Conservation (phyloP, 2,329 filamentous ascomycete genomes). For the Aureobasidium sp. region DNA sequence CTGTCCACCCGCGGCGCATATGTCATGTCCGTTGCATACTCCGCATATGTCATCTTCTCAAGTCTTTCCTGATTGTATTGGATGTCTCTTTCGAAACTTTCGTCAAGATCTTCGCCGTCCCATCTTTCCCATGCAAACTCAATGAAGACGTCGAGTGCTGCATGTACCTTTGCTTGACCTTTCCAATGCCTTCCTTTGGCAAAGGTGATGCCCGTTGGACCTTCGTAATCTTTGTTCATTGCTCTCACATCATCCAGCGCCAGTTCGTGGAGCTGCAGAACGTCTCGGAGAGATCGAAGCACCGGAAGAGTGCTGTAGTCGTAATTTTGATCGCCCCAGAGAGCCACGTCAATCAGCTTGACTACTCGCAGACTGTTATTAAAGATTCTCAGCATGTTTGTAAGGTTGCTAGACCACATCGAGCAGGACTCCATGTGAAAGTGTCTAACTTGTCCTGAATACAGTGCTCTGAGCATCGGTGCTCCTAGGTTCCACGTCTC, state of each 20-base stretch:
- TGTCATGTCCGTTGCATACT: fast-evolving
- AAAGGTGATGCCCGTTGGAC: not conserved
- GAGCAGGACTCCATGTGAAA: not conserved
- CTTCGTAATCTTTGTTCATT: not conserved
- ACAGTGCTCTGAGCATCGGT: too few species aligned
- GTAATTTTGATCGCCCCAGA: not conserved
- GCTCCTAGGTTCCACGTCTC: not conserved
- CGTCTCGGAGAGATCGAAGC: not conserved
- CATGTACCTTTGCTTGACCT: not conserved
- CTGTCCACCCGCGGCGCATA: too few species aligned
- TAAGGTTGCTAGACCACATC: not conserved
- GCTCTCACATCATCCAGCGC: not conserved
- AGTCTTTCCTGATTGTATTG: not conserved
- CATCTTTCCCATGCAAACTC: not conserved
- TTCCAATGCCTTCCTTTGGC: not conserved
- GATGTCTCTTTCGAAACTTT: not conserved
- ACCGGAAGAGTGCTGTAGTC: not conserved
- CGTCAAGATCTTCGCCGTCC: not conserved
- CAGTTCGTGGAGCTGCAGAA: not conserved
- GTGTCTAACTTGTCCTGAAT: not conserved
- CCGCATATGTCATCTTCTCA: not conserved
- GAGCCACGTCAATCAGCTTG: not conserved
- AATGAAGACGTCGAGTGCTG: not conserved
- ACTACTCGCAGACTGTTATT: not conserved
- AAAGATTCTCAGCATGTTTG: not conserved